Evolutionary conservation across 1,284 basidiomycete genomes (phyloP), one percentile per base, ranked within the genome.

Genomic region (Tilletiaria anomala): DNA sequence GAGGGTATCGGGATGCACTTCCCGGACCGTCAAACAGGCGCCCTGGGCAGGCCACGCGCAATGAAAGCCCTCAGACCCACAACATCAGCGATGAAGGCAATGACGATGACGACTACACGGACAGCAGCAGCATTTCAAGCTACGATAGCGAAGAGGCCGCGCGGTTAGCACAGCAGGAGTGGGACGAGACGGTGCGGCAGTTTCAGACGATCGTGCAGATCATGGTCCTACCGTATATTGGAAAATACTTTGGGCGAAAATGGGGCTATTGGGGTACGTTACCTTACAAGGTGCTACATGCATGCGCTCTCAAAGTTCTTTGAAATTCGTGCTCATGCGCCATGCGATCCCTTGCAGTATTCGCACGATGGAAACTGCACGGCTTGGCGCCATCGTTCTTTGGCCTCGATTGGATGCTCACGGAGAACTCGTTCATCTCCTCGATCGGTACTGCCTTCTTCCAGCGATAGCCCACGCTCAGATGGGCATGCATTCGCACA

Each of bases 101-200:
- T n/a, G 26, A 29, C 19, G 18, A 31, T 39, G n/a, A 29, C 10
- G 10, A 8, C 6, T 10, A 37, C 17, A n/a, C 36, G 21, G 21
- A 11, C 17, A 15, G 19, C 26, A 23, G 20, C 37, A 20, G 17
- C 8, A 36, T 17, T 12, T 37, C 37, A 32, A 12, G 6, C 26
- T 14, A 39, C 39, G 32, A 47, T 19, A 34, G 31, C 3, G 23
- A 26, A 6, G 48, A 42, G 5, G 35, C 36, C 12, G 33, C 17
- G n/a, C 14, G 35, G 15, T 12, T 42, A 1, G 37, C 51, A 0
- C 47, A 54, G 20, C 39, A 32, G 16, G 54, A 56, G 35, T 56
- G 54, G 54, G 48, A 56, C 19, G 50, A 54, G 26, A 47, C 50
- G 18, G 6, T 56, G 5, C 40, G 42, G 1, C 54, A 56, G 35